These are phyloP conservation scores for Gyrodon lividus DNA, from an alignment of 768 basidiomycete species.

Conservation along the genomic window DNA sequence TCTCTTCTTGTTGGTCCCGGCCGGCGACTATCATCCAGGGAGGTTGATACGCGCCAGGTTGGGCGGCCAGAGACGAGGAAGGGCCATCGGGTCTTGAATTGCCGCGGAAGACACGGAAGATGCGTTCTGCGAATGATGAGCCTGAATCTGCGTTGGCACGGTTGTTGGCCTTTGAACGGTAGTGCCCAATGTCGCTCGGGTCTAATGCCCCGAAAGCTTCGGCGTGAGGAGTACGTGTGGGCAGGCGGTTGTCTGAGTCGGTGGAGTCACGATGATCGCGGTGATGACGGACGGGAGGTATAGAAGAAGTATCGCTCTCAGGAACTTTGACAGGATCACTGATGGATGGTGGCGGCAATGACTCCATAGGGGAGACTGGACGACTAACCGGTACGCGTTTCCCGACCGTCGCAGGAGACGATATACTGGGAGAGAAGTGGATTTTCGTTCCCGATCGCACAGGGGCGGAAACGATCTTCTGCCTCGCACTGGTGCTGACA, in stretches of 20 bases:
- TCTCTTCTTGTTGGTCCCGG: constrained; percentile 64
- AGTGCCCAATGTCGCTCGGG: constrained; percentile 49
- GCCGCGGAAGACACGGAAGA: constrained; percentile 22
- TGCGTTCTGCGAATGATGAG: constrained; percentile 19
- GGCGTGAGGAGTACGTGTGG: constrained; percentile 56
- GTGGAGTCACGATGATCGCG: constrained; percentile 26
- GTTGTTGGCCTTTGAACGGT: constrained; percentile 33
- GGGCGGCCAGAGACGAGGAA: constrained; percentile 20
- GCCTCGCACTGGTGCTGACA: constrained; percentile 5
- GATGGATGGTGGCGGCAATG: constrained; percentile 9
- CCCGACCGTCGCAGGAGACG: constrained; percentile 14
- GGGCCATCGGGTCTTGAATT: constrained; percentile 22
- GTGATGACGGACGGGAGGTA: constrained; percentile 10
- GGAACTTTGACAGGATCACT: constrained; percentile 1
- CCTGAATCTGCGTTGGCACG: constrained; percentile 21
- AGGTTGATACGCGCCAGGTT: constrained; percentile 39
- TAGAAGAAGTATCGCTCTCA: constrained; percentile 11
- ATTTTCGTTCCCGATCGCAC: constrained; percentile 11
- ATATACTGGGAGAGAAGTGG: constrained; percentile 16
- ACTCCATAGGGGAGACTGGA: constrained; percentile 22
- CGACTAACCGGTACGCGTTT: constrained; percentile 12
- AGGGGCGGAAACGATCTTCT: constrained; percentile 8
- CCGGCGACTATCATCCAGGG: constrained; percentile 69
- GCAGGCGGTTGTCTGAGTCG: constrained; percentile 28
- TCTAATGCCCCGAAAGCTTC: constrained; percentile 63